Conservation (phyloP, 169 alveolate species). For the Plasmodium gonderi region DNA sequence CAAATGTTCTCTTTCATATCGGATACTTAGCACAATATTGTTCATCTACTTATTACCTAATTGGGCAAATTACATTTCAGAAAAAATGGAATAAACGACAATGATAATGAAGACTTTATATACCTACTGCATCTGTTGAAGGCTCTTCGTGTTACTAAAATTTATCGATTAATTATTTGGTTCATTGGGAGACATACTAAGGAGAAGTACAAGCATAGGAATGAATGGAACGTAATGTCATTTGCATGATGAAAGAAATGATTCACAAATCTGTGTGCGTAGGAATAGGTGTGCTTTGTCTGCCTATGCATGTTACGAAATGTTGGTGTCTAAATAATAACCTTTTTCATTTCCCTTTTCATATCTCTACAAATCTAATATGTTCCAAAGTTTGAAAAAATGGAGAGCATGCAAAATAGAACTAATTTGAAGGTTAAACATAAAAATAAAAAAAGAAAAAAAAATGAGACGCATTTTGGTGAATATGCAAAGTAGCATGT, state of each 20-base stretch:
- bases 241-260: neutral
- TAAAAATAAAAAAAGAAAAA: neutral
- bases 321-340: neutral
- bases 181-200: slow-evolving; percentile 26
- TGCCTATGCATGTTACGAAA: neutral
- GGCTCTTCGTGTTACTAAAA: slow-evolving; percentile 29
- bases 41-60: neutral
- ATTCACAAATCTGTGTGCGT: neutral
- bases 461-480: neutral
- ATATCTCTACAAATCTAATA: neutral
- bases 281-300: neutral
- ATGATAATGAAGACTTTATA: neutral
- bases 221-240: slow-evolving; percentile 54
- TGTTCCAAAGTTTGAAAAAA: slow-evolving; percentile 45
- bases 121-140: slow-evolving; percentile 25
- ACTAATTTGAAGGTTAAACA: slow-evolving; percentile 2
- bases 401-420: slow-evolving; percentile 60
- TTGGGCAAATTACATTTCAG: neutral
- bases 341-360: neutral
- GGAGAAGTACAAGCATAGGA: slow-evolving; percentile 65
- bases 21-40: too few relatives aligned
- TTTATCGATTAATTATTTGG: slow-evolving; percentile 15
- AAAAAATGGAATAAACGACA: neutral
- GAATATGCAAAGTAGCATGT: neutral
- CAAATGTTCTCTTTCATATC: neutral